Base-by-base conservation (phyloP, 2,329 filamentous ascomycete genomes). In the Alternaria atra region DNA sequence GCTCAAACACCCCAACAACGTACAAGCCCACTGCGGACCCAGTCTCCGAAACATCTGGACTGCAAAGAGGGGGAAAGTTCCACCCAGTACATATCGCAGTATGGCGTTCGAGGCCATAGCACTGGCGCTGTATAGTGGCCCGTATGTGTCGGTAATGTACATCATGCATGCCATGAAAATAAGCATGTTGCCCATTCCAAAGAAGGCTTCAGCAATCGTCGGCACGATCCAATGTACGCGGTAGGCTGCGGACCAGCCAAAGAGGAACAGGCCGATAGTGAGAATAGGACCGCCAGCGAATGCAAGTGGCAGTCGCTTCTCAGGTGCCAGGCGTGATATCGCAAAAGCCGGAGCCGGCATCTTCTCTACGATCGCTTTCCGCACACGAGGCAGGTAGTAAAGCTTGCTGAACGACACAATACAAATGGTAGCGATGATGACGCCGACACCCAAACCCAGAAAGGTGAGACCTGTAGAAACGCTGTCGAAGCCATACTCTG, bases 21-120 rank as follows among this genome's bases (percentile, higher is more conserved):
- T 65, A 40, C 59, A 65, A 12, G 60, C 55, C 60, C 63, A 68
- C 7, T 64, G 52, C 6, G 55, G 40, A 2, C 60, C 61, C 4
- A 67, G 13, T 4, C 42, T 10, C 6, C 46, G 51, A n/a, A 63
- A 67, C 63, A 72, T 73, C 60, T 87, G 85, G 1, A 89, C 76
- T 0, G 86, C 85, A 64, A 90, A 90, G 0, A 90, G 72, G 0
- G 88, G 88, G 55, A 90, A 90, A 0, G 80, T 84, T 1, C 83
- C 85, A 0, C 84, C 85, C 7, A 89, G 80, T 0, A 74, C 73
- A 63, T 89, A 90, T 25, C 88, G 77, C 1, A 85, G 78, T 10
- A 90, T 77, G 1, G 84, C 83, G 61, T 89, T 90, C 1, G 88
- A 88, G 6, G 85, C 86, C 50, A 85, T 78, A 0, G 86, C 86